A percentile compares a stretch with the other conserved stretches of the same genome.
Conservation (phyloP, 495 filamentous ascomycete species). For the Aspergillus sclerotiicarbonarius region DNA sequence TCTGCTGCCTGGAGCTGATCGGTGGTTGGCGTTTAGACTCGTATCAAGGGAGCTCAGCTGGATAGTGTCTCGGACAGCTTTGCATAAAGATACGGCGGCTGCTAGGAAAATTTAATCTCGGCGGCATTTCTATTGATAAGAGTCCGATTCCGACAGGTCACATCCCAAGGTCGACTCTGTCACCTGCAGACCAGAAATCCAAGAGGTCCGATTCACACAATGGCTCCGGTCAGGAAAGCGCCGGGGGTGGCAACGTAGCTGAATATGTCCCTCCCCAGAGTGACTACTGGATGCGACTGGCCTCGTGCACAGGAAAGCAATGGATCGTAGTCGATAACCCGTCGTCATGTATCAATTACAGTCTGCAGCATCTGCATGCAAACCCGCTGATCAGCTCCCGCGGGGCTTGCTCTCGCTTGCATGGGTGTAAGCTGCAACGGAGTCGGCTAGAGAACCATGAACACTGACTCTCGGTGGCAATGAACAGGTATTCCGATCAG, state of each 20-base stretch:
- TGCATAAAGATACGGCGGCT: not conserved
- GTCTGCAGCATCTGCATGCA: no score
- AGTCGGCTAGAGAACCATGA: no score
- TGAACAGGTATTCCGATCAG: no score
- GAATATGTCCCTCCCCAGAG: not conserved
- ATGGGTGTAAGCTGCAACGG: no score
- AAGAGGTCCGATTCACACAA: not conserved
- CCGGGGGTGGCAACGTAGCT: no score
- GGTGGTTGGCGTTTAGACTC: not conserved
- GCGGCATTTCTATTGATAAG: not conserved
- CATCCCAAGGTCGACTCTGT: not conserved
- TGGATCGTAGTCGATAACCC: no score
- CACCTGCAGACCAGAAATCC: not conserved
- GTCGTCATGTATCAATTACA: no score
- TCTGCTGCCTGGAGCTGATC: not conserved
- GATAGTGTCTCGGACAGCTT: not conserved
- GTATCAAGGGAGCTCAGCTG: not conserved
- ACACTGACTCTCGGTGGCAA: no score
- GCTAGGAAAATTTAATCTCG: not conserved
- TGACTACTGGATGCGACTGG: no score
- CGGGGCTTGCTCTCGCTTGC: no score
- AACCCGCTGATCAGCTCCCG: no score
- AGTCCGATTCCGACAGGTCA: not conserved
- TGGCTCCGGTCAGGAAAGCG: not conserved
- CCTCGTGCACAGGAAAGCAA: no score